These are phyloP conservation scores for Chaetomium fimeti DNA, from an alignment of 495 filamentous ascomycete species.

Conservation along the genomic window DNA sequence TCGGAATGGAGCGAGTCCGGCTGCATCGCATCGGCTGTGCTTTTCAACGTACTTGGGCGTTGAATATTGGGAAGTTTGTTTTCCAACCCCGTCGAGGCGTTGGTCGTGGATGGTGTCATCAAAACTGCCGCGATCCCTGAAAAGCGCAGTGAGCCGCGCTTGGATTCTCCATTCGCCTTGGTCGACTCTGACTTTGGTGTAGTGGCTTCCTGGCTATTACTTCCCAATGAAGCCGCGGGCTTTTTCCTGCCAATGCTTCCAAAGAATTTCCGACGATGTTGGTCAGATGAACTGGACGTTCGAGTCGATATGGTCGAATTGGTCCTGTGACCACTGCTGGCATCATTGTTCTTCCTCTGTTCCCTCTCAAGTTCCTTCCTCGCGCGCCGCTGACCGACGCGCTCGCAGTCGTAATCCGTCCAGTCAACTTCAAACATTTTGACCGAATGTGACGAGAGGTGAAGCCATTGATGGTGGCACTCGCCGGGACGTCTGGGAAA, in stretches of 20 bases:
- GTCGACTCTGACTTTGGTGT: constrained; percentile 1
- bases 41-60: background rate
- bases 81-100: background rate
- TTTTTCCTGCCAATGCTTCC: constrained; percentile 31
- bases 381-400: constrained; percentile 44
- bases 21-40: background rate
- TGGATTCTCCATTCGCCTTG: constrained; percentile 3
- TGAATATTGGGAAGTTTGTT: background rate
- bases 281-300: constrained; percentile 38
- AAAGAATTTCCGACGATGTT: constrained; percentile 38
- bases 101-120: background rate
- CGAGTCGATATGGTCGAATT: constrained; percentile 36
- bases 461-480: background rate
- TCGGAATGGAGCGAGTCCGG: background rate
- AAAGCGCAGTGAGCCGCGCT: constrained; percentile 14
- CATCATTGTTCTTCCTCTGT: constrained; percentile 33
- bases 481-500: background rate
- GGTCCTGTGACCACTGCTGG: constrained; percentile 25
- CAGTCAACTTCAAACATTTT: constrained; percentile 56
- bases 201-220: constrained; percentile 26
- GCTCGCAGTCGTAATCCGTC: constrained; percentile 47
- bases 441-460: background rate
- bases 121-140: background rate
- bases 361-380: constrained; percentile 41
- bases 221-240: constrained; percentile 20